Evolutionary conservation across 495 filamentous ascomycete species (phyloP), one percentile per base, ranked within the genome.

Genomic region (Podospora tetraspora): DNA sequence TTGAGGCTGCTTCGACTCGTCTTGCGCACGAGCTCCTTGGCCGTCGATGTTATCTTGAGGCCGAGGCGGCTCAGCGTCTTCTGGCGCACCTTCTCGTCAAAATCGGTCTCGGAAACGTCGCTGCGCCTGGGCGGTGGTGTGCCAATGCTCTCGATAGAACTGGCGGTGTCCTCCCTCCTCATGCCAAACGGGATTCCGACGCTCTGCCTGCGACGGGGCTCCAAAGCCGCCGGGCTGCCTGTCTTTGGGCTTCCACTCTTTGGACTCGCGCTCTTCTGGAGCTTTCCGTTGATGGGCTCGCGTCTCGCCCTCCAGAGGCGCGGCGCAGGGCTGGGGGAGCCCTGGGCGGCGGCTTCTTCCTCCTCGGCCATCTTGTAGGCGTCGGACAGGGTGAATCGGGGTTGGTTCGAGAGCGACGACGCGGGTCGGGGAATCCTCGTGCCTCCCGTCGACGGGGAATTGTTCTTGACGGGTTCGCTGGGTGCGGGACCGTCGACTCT

Each of bases 261-360:
- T 68, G 8, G 73, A 71, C 3, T 74, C 74, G 30, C 75, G 75
- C 22, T 52, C 43, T 52, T 76, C n/a, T 70, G 73, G 13, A 71
- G 61, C 24, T 66, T 59, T 24, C 69, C 68, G 59, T 70, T 73
- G 66, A 68, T 67, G 8, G 73, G 71, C 3, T 74, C 74, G 30
- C 75, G 76, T 27, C 75, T 75, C 7, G 69, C 59, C 16, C 77
- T 77, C 68, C 75, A 79, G 5, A 72, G 59, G 27, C 82, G 76
- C 10, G 82, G 82, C 3, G 82, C 81, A 6, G 82, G 82, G 67
- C 82, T 84, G 58, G 82, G 82, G 16, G 82, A 84, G 5, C 74
- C 81, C 61, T 81, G 77, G 37, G 76, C 78, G 60, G 72, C 77
- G 1, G 65, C 74, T 57, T 80, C 76, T 30, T 81, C 80, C 63